These are phyloP conservation scores for Pseudocercospora ulei DNA, from an alignment of 2,329 filamentous ascomycete genomes.

Conservation along the genomic window DNA sequence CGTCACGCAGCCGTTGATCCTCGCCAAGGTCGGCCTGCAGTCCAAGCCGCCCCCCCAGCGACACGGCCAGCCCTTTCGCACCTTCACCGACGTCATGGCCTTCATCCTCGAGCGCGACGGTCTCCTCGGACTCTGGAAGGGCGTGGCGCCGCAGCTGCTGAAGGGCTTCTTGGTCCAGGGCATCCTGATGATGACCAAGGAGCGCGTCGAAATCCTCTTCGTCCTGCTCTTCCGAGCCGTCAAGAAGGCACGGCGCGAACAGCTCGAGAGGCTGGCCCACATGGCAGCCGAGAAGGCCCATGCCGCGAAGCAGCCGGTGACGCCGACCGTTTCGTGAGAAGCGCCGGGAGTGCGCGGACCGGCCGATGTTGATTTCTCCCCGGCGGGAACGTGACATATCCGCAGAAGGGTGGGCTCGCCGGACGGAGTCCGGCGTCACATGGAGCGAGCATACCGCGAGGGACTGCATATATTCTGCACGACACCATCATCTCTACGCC, in stretches of 20 bases:
- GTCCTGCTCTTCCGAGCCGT: conserved; percentile 77
- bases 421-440: no score
- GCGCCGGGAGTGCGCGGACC: no score
- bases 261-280: conserved; percentile 58
- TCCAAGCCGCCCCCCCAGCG: conserved; percentile 78
- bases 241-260: conserved; percentile 57
- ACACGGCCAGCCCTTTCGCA: conserved; percentile 83
- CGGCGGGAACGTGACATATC: background rate
- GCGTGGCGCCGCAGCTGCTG: conserved; percentile 83
- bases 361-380: background rate
- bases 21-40: conserved; percentile 93
- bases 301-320: conserved; percentile 31
- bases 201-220: conserved; percentile 83
- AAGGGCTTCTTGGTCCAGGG: conserved; percentile 93
- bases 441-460: no score
- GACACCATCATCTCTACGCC: no score
- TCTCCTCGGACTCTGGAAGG: conserved; percentile 78
- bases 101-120: conserved; percentile 91
- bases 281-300: conserved; percentile 52
- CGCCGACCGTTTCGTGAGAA: conserved; percentile 3
- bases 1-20: conserved; percentile 86
- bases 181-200: conserved; percentile 98
- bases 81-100: conserved; percentile 85
- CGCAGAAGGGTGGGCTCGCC: background rate
- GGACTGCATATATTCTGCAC: no score